Evolutionary conservation across 768 basidiomycete genomes (phyloP).

Genomic region (Pleurotus sapidus): DNA sequence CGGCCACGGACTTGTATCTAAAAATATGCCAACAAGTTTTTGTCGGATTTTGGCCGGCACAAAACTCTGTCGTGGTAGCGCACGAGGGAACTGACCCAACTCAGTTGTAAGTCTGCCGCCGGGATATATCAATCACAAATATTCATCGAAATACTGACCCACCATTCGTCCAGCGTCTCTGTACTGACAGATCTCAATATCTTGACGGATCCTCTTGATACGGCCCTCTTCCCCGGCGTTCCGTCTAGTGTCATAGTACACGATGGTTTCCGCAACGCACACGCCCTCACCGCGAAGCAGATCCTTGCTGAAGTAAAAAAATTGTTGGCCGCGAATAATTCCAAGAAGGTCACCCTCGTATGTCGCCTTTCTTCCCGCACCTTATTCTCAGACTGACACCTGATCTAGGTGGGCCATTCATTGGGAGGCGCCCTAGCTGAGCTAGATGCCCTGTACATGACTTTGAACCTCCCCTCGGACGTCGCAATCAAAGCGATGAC

Average conservation of each 20-base stretch:
- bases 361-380: slow-evolving; percentile 16
- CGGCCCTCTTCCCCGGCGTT: slow-evolving; percentile 55
- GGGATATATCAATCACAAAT: too few relatives aligned
- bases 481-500: slow-evolving; percentile 40
- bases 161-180: too few relatives aligned
- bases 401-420: slow-evolving; percentile 41
- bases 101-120: slow-evolving; percentile 46
- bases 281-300: slow-evolving; percentile 40
- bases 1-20: neutral
- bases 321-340: slow-evolving; percentile 33
- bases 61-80: slow-evolving; percentile 53
- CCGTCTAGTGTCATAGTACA: slow-evolving; percentile 41
- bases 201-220: slow-evolving; percentile 32
- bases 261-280: slow-evolving; percentile 51
- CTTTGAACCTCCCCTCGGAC: slow-evolving; percentile 40
- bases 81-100: slow-evolving; percentile 63
- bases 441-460: slow-evolving; percentile 46
- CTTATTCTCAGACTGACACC: neutral
- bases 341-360: slow-evolving; percentile 40
- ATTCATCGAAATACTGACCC: too few relatives aligned
- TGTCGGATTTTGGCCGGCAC: slow-evolving; percentile 53
- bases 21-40: slow-evolving; percentile 32
- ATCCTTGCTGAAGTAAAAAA: slow-evolving; percentile 43
- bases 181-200: slow-evolving; percentile 49
- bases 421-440: slow-evolving; percentile 52